phyloP scores from a whole-genome alignment of 2,329 filamentous ascomycete species.

The Madurella fahalii region DNA sequence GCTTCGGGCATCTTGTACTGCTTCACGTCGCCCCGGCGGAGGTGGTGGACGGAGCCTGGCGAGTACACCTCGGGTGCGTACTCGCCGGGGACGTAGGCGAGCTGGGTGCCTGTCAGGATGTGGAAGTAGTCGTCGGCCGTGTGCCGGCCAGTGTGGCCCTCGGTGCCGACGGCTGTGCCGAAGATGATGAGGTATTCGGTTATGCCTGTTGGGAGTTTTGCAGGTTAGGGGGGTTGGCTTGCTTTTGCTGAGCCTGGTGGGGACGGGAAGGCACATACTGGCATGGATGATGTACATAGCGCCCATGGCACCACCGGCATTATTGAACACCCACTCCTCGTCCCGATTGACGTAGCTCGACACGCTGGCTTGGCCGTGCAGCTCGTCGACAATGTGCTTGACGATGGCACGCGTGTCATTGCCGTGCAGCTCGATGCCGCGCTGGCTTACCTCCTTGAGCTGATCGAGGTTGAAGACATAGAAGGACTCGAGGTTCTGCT shows the following conservation, averaged over 20 bases:
- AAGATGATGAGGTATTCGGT: constrained; percentile 92
- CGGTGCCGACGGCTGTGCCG: constrained; percentile 76
- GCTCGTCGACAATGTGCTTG: constrained; percentile 63
- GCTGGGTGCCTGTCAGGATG: constrained; percentile 75
- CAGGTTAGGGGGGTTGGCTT: not conserved
- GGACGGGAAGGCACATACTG: constrained; percentile 49
- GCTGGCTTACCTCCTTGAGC: constrained; percentile 63
- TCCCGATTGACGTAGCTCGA: constrained; percentile 59
- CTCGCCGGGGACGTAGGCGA: constrained; percentile 66
- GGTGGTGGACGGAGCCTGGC: constrained; percentile 66
- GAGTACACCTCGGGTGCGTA: constrained; percentile 68
- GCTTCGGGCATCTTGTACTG: constrained; percentile 76
- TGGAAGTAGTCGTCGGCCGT: constrained; percentile 94
- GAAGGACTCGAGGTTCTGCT: constrained; percentile 58
- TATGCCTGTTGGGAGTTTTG: constrained; percentile 46
- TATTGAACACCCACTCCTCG: constrained; percentile 89
- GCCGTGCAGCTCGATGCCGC: constrained; percentile 64
- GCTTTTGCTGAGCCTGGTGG: not conserved
- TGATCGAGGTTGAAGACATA: constrained; percentile 71
- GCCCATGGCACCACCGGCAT: constrained; percentile 87
- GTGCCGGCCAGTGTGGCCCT: constrained; percentile 84
- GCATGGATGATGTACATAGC: constrained; percentile 88
- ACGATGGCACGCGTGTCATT: constrained; percentile 71
- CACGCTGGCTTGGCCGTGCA: constrained; percentile 52
- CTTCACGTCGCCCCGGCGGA: constrained; percentile 67